Conservation (phyloP, 2,329 filamentous ascomycete species). For the Venturia aucupariae region DNA sequence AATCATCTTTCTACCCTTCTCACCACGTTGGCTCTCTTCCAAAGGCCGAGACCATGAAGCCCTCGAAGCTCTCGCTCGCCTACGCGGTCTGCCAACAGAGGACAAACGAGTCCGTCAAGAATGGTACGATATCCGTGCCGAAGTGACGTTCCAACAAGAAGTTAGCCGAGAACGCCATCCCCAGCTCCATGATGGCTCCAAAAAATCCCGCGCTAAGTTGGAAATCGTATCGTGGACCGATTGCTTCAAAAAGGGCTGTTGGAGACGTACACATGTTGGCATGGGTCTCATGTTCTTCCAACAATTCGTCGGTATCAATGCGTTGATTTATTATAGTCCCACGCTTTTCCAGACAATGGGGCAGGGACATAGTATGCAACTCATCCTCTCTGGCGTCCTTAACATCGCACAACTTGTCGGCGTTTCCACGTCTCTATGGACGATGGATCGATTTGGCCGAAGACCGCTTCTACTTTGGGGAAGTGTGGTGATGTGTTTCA, state of each 20-base stretch:
- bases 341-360: constrained; percentile 36
- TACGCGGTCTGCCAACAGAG: constrained; percentile 40
- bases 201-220: constrained; percentile 31
- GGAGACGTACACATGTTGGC: constrained; percentile 34
- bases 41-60: constrained; percentile 41
- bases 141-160: constrained; percentile 44
- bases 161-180: constrained; percentile 32
- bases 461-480: constrained; percentile 32
- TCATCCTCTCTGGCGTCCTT: constrained; percentile 34
- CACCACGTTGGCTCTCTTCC: constrained; percentile 45
- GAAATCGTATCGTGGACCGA: constrained; percentile 39
- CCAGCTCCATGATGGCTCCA: constrained; percentile 22
- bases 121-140: constrained; percentile 43
- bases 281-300: constrained; percentile 37
- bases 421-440: constrained; percentile 32
- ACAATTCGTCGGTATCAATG: constrained; percentile 37
- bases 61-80: constrained; percentile 36
- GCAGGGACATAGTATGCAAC: constrained; percentile 26
- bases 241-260: constrained; percentile 37
- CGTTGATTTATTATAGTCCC: constrained; percentile 41
- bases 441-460: constrained; percentile 35
- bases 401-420: constrained; percentile 36
- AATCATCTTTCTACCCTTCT: constrained; percentile 44
- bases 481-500: constrained; percentile 39
- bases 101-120: constrained; percentile 45